Conservation (phyloP, 371 early-diverging fungal species). For the Rozella allomycis region DNA sequence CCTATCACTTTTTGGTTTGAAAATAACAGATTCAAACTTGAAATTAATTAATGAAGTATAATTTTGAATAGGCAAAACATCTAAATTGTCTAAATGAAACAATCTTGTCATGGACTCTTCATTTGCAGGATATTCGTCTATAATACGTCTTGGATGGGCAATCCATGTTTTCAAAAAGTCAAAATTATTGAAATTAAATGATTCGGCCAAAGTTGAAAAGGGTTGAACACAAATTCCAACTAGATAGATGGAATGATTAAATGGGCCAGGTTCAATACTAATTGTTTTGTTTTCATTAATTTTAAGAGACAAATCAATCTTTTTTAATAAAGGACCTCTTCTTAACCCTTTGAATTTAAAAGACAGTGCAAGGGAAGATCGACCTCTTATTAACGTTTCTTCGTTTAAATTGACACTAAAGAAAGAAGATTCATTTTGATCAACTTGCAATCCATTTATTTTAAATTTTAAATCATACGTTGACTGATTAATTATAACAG, state of each 20-base stretch:
- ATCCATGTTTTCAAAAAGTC: conserved; percentile 24
- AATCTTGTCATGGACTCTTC: too few relatives aligned
- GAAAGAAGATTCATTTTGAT: conserved; percentile 3
- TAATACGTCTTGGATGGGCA: conserved; percentile 17
- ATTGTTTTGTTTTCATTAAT: too few relatives aligned
- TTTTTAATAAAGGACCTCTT: conserved; percentile 19
- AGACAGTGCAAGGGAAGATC: conserved; percentile 9
- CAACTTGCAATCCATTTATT: conserved; percentile 6
- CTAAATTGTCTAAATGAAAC: too few relatives aligned
- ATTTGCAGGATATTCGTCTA: conserved; percentile 16
- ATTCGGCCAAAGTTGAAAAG: conserved; percentile 2
- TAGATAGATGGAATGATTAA: conserved; percentile 7
- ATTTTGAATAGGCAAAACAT: too few relatives aligned
- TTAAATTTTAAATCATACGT: conserved; percentile 14
- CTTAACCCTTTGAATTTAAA: conserved; percentile 11
- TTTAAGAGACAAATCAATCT: too few relatives aligned
- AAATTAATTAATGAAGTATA: too few relatives aligned
- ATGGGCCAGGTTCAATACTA: background rate
- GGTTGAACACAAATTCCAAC: conserved; percentile 28
- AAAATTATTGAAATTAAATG: conserved; percentile 17
- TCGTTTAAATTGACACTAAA: conserved; percentile 6
- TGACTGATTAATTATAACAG: conserved; percentile 19
- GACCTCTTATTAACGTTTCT: conserved; percentile 7
- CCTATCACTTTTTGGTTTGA: too few relatives aligned
- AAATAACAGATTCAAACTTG: too few relatives aligned